Base-by-base conservation (phyloP, 192 early-diverging fungal species). In the Backusella sp. region DNA sequence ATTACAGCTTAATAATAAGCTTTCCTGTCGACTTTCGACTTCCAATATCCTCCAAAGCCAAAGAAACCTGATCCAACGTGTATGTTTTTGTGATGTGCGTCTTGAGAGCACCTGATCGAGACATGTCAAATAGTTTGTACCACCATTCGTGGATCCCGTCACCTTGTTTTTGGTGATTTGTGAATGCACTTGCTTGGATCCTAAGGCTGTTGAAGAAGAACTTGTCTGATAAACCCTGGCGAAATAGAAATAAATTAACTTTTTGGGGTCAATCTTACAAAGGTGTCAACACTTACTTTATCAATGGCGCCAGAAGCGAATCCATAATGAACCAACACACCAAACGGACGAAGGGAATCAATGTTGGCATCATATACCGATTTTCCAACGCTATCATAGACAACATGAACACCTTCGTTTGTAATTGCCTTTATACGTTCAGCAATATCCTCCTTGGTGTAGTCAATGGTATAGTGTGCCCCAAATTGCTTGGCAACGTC, bases 361-460 rank as follows among this genome's bases (percentile, higher is more conserved):
- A 97, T 78, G 15, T 91, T 91, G 1, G 82, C 85, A 42, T 94
- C 90, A 78, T 93, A 98, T 0, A 94, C 96, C 1, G 89, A 79
- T 73, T 92, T 92, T 17, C 97, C 97, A 26, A 98, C 92, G 37
- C 95, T 94, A 74, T 98, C 97, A 75, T 87, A 94, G 23, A 96
- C 94, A 26, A 86, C 94, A 39, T 96, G 88, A 17, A 92, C 92
- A 34, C 95, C 95, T 46, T 89, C 87, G 35, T 83, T 81, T 0
- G 95, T 94, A 36, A 98, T 87, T 65, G 86, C 79, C 74, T 87
- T 88, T 39, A 98, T 93, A 34, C 90, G 84, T 32, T 85, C 85
- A 0, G 87, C 79, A 2, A 95, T 83, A 46, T 88, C 83, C 62
- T 92, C 89, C 19, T 92, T 75, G 0, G 83, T 86, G 85, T 93